A percentile compares a stretch with the other conserved stretches of the same genome.
Conservation (phyloP, 768 basidiomycete species). For the Boletus rufocinnamomeus region DNA sequence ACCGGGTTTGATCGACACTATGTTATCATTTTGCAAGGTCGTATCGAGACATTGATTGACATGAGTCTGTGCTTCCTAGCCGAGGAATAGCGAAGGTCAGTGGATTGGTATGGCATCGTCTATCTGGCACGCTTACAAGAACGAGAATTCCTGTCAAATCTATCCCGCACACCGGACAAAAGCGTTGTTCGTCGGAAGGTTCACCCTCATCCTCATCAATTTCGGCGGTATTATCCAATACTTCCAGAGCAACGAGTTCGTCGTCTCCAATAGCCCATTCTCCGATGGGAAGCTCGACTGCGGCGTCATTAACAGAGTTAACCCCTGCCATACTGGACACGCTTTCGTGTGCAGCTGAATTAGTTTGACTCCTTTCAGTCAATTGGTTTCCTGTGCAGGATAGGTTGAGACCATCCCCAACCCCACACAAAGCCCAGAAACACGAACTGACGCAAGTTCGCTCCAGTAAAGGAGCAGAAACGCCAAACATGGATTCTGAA, state of each 20-base stretch:
- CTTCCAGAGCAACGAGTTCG: slow-evolving; percentile 46
- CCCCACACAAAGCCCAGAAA: not conserved
- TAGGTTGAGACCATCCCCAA: not conserved
- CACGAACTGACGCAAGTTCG: slow-evolving; percentile 15
- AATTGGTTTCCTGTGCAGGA: slow-evolving; percentile 5
- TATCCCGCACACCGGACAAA: slow-evolving; percentile 32
- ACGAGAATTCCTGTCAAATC: slow-evolving; percentile 9
- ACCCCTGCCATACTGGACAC: not conserved
- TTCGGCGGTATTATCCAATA: slow-evolving; percentile 23
- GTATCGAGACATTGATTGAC: slow-evolving; percentile 58
- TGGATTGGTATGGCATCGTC: slow-evolving; percentile 4
- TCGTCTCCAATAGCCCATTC: slow-evolving; percentile 80
- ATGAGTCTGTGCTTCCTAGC: slow-evolving; percentile 53
- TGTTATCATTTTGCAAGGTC: slow-evolving; percentile 12
- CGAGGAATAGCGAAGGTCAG: slow-evolving; percentile 8
- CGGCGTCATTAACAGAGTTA: not conserved
- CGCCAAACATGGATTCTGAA: slow-evolving; percentile 20
- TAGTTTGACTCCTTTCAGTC: not conserved
- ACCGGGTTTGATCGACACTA: not conserved
- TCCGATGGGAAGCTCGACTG: slow-evolving; percentile 36
- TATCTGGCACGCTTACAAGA: slow-evolving; percentile 31
- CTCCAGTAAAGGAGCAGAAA: slow-evolving; percentile 20
- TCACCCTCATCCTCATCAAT: slow-evolving; percentile 29
- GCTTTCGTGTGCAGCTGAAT: not conserved
- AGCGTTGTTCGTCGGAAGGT: not conserved